phyloP scores from a whole-genome alignment of 352 stramenopile species.

The Pythium rishiriense region DNA sequence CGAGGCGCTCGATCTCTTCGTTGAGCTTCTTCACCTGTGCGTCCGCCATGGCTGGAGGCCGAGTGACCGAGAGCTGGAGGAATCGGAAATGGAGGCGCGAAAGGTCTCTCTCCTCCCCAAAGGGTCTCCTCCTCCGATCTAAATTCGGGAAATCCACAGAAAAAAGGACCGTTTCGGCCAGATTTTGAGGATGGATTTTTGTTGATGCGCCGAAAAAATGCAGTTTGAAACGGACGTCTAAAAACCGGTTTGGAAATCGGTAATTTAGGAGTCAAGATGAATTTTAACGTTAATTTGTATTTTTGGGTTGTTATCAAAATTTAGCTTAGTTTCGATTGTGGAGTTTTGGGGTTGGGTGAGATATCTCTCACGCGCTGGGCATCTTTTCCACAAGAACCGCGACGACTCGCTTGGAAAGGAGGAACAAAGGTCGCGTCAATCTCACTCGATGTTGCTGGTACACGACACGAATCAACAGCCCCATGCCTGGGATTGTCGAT shows the following conservation, averaged over 20 bases:
- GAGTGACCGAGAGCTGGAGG: too few relatives aligned
- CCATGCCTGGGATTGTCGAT: too few relatives aligned
- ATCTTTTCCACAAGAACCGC: background rate
- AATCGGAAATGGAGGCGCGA: too few relatives aligned
- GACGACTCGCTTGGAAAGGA: background rate
- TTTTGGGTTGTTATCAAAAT: background rate
- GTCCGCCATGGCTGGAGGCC: slow-evolving; percentile 49
- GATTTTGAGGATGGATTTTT: too few relatives aligned
- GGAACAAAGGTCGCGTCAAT: too few relatives aligned
- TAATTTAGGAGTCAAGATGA: background rate
- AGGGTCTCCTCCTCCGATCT: background rate
- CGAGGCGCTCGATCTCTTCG: slow-evolving; percentile 75
- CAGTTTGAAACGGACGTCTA: background rate
- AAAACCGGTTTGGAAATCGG: background rate
- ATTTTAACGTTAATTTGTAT: background rate
- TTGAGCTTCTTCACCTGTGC: slow-evolving; percentile 75
- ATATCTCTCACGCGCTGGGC: background rate
- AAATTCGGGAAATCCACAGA: slow-evolving; percentile 13
- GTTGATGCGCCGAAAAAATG: too few relatives aligned
- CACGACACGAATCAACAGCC: too few relatives aligned
- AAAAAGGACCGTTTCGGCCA: background rate
- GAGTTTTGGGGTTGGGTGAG: too few relatives aligned
- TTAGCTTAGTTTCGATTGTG: too few relatives aligned
- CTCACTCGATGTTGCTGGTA: too few relatives aligned
- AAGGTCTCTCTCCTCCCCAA: too few relatives aligned